phyloP scores from a whole-genome alignment of 2,329 filamentous ascomycete species.

The Fusarium longipes region DNA sequence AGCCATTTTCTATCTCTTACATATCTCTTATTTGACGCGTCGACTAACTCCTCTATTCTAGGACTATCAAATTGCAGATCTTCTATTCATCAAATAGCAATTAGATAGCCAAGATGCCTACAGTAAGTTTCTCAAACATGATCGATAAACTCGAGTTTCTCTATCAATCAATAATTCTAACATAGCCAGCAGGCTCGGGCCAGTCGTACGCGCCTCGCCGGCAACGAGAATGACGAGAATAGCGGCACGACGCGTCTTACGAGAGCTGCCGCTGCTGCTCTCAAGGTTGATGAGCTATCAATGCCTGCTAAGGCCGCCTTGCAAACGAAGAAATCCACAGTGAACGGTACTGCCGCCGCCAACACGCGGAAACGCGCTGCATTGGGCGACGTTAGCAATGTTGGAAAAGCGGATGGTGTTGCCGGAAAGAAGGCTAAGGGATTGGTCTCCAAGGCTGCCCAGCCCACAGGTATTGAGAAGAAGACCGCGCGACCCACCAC shows the following conservation, averaged over 20 bases:
- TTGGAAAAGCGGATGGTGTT: slow-evolving; percentile 78
- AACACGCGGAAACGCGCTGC: slow-evolving; percentile 79
- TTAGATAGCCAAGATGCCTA: slow-evolving; percentile 51
- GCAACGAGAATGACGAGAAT: slow-evolving; percentile 97
- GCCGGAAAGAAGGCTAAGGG: slow-evolving; percentile 82
- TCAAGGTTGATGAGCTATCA: slow-evolving; percentile 71
- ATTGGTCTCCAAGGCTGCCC: slow-evolving; percentile 81
- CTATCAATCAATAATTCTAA: slow-evolving; percentile 18
- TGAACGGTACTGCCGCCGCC: slow-evolving; percentile 61
- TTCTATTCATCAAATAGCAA: slow-evolving; percentile 37
- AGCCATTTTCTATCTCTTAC: slow-evolving; percentile 27
- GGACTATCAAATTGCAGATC: slow-evolving; percentile 37
- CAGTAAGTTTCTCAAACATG: slow-evolving; percentile 48
- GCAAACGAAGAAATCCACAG: slow-evolving; percentile 75
- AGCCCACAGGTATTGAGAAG: slow-evolving; percentile 79
- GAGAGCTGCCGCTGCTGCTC: slow-evolving; percentile 87
- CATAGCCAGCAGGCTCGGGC: slow-evolving; percentile 67
- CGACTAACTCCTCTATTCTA: slow-evolving; percentile 36
- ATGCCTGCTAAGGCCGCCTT: slow-evolving; percentile 71
- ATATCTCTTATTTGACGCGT: slow-evolving; percentile 41
- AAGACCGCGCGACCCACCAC: slow-evolving; percentile 74
- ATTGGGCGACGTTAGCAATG: slow-evolving; percentile 95
- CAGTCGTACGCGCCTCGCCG: slow-evolving; percentile 78
- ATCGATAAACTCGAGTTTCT: not conserved
- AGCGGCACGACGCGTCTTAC: slow-evolving; percentile 83